phyloP scores from a whole-genome alignment of 2,329 filamentous ascomycete species.

The Alternaria sp. region DNA sequence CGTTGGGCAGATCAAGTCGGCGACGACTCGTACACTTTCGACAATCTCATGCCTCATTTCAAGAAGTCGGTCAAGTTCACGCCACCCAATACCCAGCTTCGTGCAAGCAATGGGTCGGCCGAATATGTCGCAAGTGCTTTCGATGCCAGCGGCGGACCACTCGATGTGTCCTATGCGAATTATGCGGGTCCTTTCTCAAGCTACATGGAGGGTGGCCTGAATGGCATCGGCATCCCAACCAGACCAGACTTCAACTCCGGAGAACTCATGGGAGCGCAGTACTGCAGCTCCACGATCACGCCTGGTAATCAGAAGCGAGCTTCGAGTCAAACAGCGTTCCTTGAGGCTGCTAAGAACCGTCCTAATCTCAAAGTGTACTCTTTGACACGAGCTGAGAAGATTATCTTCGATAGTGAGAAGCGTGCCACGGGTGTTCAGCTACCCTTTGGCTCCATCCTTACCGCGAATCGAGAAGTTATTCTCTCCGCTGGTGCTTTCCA shows the following conservation, averaged over 20 bases:
- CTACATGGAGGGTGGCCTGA: slow-evolving; percentile 25
- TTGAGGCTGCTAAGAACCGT: slow-evolving; percentile 6
- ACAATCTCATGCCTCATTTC: slow-evolving; percentile 40
- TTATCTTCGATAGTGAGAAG: slow-evolving; percentile 45
- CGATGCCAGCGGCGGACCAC: slow-evolving; percentile 17
- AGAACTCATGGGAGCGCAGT: slow-evolving; percentile 24
- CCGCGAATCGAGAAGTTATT: slow-evolving; percentile 55
- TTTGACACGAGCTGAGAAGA: slow-evolving; percentile 44
- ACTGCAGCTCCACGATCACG: slow-evolving; percentile 39
- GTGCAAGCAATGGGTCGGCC: slow-evolving; percentile 24
- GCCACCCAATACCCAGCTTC: slow-evolving; percentile 25
- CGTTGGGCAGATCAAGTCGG: slow-evolving; percentile 42
- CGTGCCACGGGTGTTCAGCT: slow-evolving; percentile 35
- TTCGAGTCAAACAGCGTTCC: slow-evolving; percentile 17
- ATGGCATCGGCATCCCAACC: slow-evolving; percentile 23
- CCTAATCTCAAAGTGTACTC: slow-evolving; percentile 39
- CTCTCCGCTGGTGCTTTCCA: slow-evolving; percentile 56
- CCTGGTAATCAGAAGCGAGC: slow-evolving; percentile 20
- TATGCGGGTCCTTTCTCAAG: slow-evolving; percentile 27
- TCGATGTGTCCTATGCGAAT: slow-evolving; percentile 31
- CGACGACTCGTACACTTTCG: slow-evolving; percentile 42
- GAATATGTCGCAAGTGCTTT: slow-evolving; percentile 24
- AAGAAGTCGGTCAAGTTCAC: slow-evolving; percentile 43
- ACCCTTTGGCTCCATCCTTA: slow-evolving; percentile 21
- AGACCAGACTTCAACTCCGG: slow-evolving; percentile 30